A percentile compares a stretch with the other conserved stretches of the same genome.
These are phyloP conservation scores for Lactarius quietus DNA, from an alignment of 768 basidiomycete genomes.

Conservation along the genomic window DNA sequence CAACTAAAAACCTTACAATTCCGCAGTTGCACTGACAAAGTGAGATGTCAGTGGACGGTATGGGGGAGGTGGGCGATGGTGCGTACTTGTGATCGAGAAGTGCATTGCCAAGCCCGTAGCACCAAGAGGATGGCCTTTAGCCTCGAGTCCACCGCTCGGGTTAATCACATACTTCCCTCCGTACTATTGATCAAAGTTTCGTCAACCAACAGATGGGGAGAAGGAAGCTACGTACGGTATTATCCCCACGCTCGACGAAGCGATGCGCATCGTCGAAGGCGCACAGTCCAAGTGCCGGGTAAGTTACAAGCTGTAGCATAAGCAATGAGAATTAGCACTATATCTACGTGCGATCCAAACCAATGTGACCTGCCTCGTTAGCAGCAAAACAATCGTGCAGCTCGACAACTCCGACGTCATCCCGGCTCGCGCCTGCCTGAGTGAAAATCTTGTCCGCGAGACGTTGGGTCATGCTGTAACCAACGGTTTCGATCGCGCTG, in stretches of 20 bases:
- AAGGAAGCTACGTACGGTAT: constrained; percentile 52
- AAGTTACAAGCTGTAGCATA: constrained; percentile 61
- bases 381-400: constrained; percentile 85
- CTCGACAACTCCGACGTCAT: constrained; percentile 77
- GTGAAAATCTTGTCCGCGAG: constrained; percentile 67
- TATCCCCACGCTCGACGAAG: constrained; percentile 71
- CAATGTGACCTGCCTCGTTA: constrained; percentile 54
- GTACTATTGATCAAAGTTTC: constrained; percentile 43
- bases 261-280: constrained; percentile 62
- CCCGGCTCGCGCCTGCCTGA: constrained; percentile 62
- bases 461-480: constrained; percentile 69
- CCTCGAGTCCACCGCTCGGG: constrained; percentile 80
- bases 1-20: constrained; percentile 45
- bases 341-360: not conserved
- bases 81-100: constrained; percentile 75
- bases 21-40: constrained; percentile 62
- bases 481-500: constrained; percentile 79
- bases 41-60: not conserved
- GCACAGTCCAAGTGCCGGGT: constrained; percentile 77
- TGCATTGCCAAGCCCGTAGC: constrained; percentile 86
- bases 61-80: not conserved
- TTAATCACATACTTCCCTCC: constrained; percentile 85
- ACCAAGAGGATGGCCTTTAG: constrained; percentile 83
- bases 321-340: not conserved
- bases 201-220: not conserved